Evolutionary conservation across 2,329 filamentous ascomycete species (phyloP).

Genomic region (Aspergillus chevalieri): DNA sequence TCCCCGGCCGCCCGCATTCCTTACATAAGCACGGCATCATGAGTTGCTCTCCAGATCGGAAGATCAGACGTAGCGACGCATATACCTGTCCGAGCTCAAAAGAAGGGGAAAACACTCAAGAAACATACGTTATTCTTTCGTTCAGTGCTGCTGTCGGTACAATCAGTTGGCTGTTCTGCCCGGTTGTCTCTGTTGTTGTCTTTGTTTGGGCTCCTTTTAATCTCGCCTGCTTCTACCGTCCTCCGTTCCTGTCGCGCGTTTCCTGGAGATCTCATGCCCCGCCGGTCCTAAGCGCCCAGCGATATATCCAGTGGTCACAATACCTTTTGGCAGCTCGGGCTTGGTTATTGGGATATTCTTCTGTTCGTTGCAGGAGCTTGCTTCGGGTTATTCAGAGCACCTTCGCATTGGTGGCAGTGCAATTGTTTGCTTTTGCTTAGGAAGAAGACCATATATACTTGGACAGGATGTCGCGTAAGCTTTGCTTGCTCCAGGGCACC

Average conservation of each 20-base stretch:
- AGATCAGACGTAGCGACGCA: not conserved
- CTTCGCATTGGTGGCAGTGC: conserved; percentile 7
- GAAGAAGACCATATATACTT: conserved; percentile 4
- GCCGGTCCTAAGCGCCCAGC: conserved; percentile 35
- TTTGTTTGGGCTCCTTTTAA: conserved; percentile 5
- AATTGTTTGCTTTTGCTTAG: conserved; percentile 2
- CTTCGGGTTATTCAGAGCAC: not conserved
- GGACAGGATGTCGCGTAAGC: conserved; percentile 35
- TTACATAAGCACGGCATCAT: not conserved
- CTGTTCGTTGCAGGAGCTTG: not conserved
- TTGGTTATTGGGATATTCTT: not conserved
- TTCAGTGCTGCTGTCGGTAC: not conserved
- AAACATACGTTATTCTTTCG: not conserved
- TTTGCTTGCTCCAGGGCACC: conserved; percentile 11
- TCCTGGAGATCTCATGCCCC: conserved; percentile 22
- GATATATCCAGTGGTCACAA: conserved; percentile 9
- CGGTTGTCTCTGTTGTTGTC: conserved; percentile 7
- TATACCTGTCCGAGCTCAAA: too few relatives aligned
- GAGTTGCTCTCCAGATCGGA: not conserved
- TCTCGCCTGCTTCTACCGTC: not conserved
- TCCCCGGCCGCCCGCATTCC: not conserved
- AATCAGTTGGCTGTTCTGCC: conserved; percentile 9
- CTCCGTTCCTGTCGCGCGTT: not conserved
- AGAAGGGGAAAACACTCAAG: not conserved
- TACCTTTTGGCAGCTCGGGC: conserved; percentile 5